Conservation (phyloP, 164 flowering plant genomes). For the Stephania yunnanensis region DNA sequence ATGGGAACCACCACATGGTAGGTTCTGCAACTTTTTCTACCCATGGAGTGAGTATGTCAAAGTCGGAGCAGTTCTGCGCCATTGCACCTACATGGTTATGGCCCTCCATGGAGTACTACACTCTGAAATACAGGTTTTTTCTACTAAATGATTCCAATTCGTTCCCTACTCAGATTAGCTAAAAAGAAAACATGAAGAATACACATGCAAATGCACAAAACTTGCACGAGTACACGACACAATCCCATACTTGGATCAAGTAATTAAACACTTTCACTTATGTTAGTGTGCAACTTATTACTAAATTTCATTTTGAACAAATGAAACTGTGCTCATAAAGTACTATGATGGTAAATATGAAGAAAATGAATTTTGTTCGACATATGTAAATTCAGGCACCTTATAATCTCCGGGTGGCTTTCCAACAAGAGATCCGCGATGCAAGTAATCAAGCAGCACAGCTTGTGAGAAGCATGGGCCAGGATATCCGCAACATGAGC, state of each 20-base stretch:
- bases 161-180: too few relatives aligned
- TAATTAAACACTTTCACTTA: too few relatives aligned
- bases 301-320: neutral
- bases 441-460: constrained; percentile 61
- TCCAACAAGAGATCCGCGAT: constrained; percentile 59
- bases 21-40: constrained; percentile 57
- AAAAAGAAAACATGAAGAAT: too few relatives aligned
- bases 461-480: constrained; percentile 59
- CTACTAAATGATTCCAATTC: neutral
- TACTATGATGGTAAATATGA: neutral
- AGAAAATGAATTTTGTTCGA: neutral
- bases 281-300: too few relatives aligned
- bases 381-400: constrained; percentile 46
- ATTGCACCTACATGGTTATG: constrained; percentile 84
- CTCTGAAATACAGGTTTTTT: constrained; percentile 66
- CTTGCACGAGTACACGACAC: too few relatives aligned
- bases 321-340: neutral
- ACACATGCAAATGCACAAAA: too few relatives aligned
- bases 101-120: constrained; percentile 86
- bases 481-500: constrained; percentile 59
- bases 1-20: constrained; percentile 95
- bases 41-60: constrained; percentile 82
- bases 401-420: constrained; percentile 45
- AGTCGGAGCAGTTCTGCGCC: constrained; percentile 71
- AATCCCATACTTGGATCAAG: too few relatives aligned